phyloP scores from a whole-genome alignment of 495 filamentous ascomycete genomes.

The Hypoxylon cercidicola region DNA sequence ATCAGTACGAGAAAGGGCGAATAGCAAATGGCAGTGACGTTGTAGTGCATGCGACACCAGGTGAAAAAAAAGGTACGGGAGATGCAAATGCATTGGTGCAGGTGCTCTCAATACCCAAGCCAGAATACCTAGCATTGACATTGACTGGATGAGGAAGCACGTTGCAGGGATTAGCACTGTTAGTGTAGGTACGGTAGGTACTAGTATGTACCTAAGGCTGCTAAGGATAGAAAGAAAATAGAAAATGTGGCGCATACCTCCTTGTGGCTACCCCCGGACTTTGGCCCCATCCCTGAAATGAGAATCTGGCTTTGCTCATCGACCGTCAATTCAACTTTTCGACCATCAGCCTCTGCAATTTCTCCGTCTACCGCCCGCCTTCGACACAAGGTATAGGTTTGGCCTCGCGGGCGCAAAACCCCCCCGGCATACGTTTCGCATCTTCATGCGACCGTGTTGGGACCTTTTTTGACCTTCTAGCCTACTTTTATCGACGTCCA shows the following conservation, averaged over 20 bases:
- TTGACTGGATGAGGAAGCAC: too few species aligned
- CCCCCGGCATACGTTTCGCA: slow-evolving; percentile 12
- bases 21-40: slow-evolving; percentile 36
- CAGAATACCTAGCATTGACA: not conserved
- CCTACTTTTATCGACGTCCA: slow-evolving; percentile 12
- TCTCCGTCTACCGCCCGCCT: slow-evolving; percentile 40
- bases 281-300: slow-evolving; percentile 45
- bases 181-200: too few species aligned
- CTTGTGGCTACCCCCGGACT: slow-evolving; percentile 36
- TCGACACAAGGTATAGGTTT: slow-evolving; percentile 30
- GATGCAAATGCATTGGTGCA: not conserved
- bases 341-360: slow-evolving; percentile 45
- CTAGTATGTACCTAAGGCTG: too few species aligned
- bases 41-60: slow-evolving; percentile 31
- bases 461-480: slow-evolving; percentile 15
- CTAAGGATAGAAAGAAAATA: slow-evolving; percentile 1
- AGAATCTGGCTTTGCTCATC: slow-evolving; percentile 47
- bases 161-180: not conserved
- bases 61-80: slow-evolving; percentile 7
- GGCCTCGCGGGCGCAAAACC: slow-evolving; percentile 22
- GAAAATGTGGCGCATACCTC: slow-evolving; percentile 31
- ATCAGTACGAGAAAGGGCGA: slow-evolving; percentile 19
- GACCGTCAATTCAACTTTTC: slow-evolving; percentile 46
- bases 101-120: not conserved
- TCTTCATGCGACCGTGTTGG: slow-evolving; percentile 35